Evolutionary conservation across 2,329 filamentous ascomycete species (phyloP).

Genomic region (Dichotomopilus funicola): DNA sequence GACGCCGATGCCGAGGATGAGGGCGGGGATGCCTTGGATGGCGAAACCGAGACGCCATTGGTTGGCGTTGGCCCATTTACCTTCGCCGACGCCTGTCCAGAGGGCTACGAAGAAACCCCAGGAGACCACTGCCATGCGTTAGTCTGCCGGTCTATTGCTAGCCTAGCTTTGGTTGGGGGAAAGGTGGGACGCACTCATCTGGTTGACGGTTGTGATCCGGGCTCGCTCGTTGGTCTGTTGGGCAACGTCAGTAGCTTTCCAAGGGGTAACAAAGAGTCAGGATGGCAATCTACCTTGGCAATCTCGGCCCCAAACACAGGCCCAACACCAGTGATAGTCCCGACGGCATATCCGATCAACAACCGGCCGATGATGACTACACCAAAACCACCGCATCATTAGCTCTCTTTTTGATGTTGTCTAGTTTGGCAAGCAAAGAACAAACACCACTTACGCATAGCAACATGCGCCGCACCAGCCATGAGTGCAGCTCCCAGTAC

Average conservation of each 20-base stretch:
- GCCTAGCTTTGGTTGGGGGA: too few species aligned
- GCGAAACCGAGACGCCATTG: constrained; percentile 36
- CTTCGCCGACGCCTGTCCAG: constrained; percentile 35
- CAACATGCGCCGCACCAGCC: constrained; percentile 36
- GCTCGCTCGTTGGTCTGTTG: constrained; percentile 32
- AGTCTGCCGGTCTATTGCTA: not conserved
- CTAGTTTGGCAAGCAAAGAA: not conserved
- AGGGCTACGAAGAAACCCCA: constrained; percentile 37
- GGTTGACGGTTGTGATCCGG: constrained; percentile 35
- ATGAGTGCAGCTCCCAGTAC: constrained; percentile 34
- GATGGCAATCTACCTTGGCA: constrained; percentile 28
- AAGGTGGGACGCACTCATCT: constrained; percentile 31
- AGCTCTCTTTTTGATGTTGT: not conserved
- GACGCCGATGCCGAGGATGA: constrained; percentile 31
- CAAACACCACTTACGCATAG: constrained; percentile 31
- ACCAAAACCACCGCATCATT: not conserved
- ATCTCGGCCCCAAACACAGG: constrained; percentile 37
- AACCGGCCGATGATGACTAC: constrained; percentile 35
- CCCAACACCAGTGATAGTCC: constrained; percentile 36
- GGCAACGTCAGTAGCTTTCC: not conserved
- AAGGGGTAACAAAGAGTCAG: not conserved
- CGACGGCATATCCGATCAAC: constrained; percentile 34
- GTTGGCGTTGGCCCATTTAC: constrained; percentile 32
- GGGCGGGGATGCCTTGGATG: constrained; percentile 31
- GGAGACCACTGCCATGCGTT: constrained; percentile 30